A percentile compares a stretch with the other conserved stretches of the same genome.
These are phyloP conservation scores for Neocucurbitaria cava DNA, from an alignment of 2,329 filamentous ascomycete species.

Conservation along the genomic window DNA sequence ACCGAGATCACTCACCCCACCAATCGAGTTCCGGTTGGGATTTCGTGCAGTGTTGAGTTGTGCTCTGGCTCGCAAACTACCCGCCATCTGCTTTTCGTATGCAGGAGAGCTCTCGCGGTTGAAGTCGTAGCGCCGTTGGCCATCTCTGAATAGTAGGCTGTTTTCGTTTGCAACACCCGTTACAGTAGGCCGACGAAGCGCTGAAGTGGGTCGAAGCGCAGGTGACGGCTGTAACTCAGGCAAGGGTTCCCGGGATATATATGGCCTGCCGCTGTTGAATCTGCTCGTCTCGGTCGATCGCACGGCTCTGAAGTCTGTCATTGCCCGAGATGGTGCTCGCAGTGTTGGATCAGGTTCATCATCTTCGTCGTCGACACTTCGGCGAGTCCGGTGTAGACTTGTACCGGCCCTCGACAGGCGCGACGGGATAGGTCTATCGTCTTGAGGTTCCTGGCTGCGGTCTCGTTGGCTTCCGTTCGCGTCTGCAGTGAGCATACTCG, in stretches of 20 bases:
- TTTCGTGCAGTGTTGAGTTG: conserved; percentile 35
- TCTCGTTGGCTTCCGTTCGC: conserved; percentile 31
- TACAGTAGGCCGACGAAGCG: conserved; percentile 41
- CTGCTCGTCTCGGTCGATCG: conserved; percentile 36
- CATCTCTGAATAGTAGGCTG: conserved; percentile 35
- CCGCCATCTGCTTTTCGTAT: conserved; percentile 37
- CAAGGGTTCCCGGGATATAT: conserved; percentile 47
- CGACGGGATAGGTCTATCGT: conserved; percentile 28
- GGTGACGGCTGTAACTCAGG: conserved; percentile 45
- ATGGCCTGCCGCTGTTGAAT: conserved; percentile 39
- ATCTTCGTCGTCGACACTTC: conserved; percentile 44
- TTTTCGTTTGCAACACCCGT: conserved; percentile 33
- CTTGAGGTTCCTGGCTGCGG: conserved; percentile 35
- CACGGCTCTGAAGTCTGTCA: conserved; percentile 53
- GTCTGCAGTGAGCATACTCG: conserved; percentile 32
- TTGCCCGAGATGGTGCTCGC: conserved; percentile 56
- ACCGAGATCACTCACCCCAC: conserved; percentile 31
- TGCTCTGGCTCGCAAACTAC: conserved; percentile 30
- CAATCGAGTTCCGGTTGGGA: conserved; percentile 38
- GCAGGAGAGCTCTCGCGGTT: conserved; percentile 41
- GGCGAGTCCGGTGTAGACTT: conserved; percentile 47
- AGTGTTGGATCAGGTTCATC: conserved; percentile 50
- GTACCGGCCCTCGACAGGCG: conserved; percentile 48
- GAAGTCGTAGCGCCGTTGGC: conserved; percentile 34
- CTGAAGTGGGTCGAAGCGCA: conserved; percentile 33